Conservation (phyloP, 768 basidiomycete genomes). For the Scleroderma bovista region DNA sequence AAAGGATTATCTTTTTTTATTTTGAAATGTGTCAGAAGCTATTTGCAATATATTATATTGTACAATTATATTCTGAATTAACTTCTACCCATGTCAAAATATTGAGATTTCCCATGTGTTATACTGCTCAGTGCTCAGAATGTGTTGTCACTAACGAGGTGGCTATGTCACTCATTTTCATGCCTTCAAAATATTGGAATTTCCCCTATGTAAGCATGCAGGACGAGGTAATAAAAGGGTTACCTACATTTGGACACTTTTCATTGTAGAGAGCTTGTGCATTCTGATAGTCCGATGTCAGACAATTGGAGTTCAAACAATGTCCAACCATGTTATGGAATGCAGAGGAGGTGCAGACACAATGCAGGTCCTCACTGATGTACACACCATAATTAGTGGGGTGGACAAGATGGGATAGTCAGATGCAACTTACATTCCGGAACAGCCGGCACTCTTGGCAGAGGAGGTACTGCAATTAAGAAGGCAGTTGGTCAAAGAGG, state of each 20-base stretch:
- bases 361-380: conserved; percentile 45
- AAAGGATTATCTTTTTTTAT: too few species aligned
- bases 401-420: conserved; percentile 8
- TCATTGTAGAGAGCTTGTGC: background rate
- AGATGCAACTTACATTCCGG: background rate
- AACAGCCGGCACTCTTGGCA: background rate
- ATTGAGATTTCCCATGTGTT: too few species aligned
- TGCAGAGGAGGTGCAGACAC: conserved; percentile 41
- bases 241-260: background rate
- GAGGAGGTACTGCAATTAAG: background rate
- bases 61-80: too few species aligned
- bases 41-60: too few species aligned
- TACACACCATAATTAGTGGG: too few species aligned
- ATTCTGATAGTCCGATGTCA: background rate
- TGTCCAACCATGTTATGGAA: conserved; percentile 14
- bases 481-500: background rate
- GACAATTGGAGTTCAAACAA: background rate
- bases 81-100: too few species aligned
- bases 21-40: too few species aligned
- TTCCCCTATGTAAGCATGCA: background rate
- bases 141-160: too few species aligned
- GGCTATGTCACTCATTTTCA: too few species aligned
- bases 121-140: too few species aligned
- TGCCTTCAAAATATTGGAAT: too few species aligned
- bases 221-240: background rate